Percentiles rank a stretch among this genome's conserved stretches.
These are phyloP conservation scores for Aspergillus udagawae DNA, from an alignment of 2,329 filamentous ascomycete genomes.

Conservation along the genomic window DNA sequence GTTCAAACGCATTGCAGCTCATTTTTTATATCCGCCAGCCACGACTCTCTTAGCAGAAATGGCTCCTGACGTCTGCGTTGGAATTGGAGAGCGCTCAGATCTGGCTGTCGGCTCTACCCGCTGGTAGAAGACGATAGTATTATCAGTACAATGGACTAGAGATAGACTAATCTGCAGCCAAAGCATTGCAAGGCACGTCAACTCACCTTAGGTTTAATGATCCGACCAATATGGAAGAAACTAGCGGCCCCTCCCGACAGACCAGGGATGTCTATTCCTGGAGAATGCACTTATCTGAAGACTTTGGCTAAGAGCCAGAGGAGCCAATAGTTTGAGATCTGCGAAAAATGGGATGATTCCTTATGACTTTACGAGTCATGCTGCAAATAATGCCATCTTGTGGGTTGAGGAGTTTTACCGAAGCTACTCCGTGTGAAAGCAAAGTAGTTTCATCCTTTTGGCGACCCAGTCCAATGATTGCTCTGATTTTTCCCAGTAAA, in stretches of 20 bases:
- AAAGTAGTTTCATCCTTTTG: too few relatives aligned
- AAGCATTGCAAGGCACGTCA: not conserved
- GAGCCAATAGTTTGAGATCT: not conserved
- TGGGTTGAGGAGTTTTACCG: not conserved
- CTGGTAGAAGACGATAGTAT: not conserved
- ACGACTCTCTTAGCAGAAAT: not conserved
- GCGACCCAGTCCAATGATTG: too few relatives aligned
- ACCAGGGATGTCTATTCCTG: not conserved
- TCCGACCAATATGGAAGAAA: not conserved
- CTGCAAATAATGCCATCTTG: not conserved
- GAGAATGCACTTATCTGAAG: not conserved
- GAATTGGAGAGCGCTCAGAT: slow-evolving; percentile 10
- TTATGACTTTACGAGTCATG: not conserved
- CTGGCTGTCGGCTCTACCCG: slow-evolving; percentile 11
- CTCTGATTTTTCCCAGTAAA: too few relatives aligned
- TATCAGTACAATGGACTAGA: not conserved
- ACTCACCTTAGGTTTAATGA: not conserved
- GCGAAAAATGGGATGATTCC: not conserved
- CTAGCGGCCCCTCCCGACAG: not conserved
- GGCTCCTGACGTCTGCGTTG: not conserved
- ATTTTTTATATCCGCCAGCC: not conserved
- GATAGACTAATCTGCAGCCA: not conserved
- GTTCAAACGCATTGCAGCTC: not conserved
- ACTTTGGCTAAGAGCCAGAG: not conserved
- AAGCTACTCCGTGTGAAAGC: too few relatives aligned